Evolutionary conservation across 2,329 filamentous ascomycete species (phyloP).

Genomic region (Arthrinium puccinioides): DNA sequence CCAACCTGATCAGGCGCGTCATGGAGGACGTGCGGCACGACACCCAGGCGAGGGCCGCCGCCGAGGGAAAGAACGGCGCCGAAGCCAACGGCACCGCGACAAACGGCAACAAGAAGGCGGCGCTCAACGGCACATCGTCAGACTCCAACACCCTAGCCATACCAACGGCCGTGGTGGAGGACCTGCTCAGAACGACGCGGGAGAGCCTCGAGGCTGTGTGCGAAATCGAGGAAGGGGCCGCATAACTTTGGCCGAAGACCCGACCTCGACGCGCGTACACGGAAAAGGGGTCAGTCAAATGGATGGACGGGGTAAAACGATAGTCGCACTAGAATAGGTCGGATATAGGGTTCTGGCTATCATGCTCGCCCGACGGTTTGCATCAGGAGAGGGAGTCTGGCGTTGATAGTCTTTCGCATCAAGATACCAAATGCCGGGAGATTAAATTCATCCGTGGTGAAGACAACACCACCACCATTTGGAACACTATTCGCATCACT

Average conservation of each 20-base stretch:
- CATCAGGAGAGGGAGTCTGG: neutral
- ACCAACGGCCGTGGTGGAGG: slow-evolving; percentile 51
- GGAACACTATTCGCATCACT: neutral
- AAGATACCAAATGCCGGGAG: neutral
- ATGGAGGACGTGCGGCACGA: slow-evolving; percentile 55
- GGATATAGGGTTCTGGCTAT: too few species aligned
- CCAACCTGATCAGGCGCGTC: slow-evolving; percentile 51
- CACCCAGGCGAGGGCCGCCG: slow-evolving; percentile 26
- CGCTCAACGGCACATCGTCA: slow-evolving; percentile 6
- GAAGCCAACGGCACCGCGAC: slow-evolving; percentile 8
- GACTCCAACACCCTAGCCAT: slow-evolving; percentile 41
- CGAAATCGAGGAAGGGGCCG: slow-evolving; percentile 25
- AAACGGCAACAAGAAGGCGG: slow-evolving; percentile 18
- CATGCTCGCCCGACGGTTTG: neutral
- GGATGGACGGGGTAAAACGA: too few species aligned
- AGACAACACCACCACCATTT: too few species aligned
- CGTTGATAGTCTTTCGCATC: neutral
- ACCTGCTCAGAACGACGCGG: slow-evolving; percentile 52
- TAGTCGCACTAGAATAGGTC: too few species aligned
- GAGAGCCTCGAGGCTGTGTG: slow-evolving; percentile 49
- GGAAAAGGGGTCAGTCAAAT: too few species aligned
- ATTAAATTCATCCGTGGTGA: too few species aligned
- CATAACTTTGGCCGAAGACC: too few species aligned
- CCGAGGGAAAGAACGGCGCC: slow-evolving; percentile 6
- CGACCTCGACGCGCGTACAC: too few species aligned